phyloP scores from a whole-genome alignment of 306 rosid species.

The Ochetophila trinervis region DNA sequence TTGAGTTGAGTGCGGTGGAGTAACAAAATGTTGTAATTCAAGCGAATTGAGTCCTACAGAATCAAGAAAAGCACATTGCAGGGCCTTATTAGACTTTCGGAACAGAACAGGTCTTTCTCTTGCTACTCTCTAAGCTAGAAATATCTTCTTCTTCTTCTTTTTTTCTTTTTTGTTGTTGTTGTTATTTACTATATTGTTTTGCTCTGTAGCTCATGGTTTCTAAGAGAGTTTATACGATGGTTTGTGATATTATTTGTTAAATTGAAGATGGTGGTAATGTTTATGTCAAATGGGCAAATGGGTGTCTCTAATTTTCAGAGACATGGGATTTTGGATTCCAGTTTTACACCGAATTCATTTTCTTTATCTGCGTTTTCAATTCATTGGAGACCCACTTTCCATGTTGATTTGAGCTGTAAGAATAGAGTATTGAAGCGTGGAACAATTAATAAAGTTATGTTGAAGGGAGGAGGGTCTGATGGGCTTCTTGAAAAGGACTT shows the following conservation, averaged over 20 bases:
- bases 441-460: constrained; percentile 35
- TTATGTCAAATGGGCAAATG: constrained; percentile 32
- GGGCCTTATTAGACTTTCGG: too few species aligned
- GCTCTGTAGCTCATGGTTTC: neutral
- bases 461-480: constrained; percentile 38
- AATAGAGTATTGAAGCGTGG: constrained; percentile 24
- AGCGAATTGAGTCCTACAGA: too few species aligned
- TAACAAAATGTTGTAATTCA: too few species aligned
- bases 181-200: neutral
- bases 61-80: too few species aligned
- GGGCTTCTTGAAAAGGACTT: constrained; percentile 41
- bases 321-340: constrained; percentile 27
- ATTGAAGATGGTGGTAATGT: constrained; percentile 26
- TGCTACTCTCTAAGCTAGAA: neutral
- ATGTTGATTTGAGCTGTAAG: constrained; percentile 27
- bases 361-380: constrained; percentile 33
- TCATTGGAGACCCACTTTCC: constrained; percentile 34
- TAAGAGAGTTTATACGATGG: neutral
- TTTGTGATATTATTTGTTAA: constrained; percentile 6
- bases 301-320: constrained; percentile 39
- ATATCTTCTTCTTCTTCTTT: too few species aligned
- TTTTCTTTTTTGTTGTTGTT: too few species aligned
- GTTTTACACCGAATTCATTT: constrained; percentile 22
- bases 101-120: too few species aligned
- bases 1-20: too few species aligned